phyloP scores from a whole-genome alignment of 495 filamentous ascomycete species.

The Penicillium manginii region DNA sequence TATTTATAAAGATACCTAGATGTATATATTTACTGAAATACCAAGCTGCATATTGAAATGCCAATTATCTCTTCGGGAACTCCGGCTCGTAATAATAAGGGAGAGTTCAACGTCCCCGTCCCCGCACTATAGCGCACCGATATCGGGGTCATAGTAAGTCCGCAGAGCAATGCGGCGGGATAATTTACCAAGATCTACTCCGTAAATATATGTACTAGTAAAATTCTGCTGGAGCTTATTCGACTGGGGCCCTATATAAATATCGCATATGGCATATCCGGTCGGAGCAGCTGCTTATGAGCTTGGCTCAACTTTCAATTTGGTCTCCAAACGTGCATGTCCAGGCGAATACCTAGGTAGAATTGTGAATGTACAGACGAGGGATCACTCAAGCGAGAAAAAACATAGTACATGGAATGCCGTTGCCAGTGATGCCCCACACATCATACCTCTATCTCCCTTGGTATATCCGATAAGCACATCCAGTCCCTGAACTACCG shows the following conservation, averaged over 20 bases:
- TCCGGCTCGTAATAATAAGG: neutral
- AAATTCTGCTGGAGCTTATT: no score
- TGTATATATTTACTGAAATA: neutral
- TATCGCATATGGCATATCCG: neutral
- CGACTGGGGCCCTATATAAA: neutral
- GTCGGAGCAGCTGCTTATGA: neutral
- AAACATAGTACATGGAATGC: neutral
- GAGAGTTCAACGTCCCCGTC: neutral
- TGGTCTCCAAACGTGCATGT: neutral
- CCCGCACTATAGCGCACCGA: neutral
- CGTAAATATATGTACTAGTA: no score
- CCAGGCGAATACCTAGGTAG: neutral
- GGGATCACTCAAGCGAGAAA: neutral
- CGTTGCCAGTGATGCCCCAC: constrained; percentile 8
- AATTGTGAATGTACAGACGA: neutral
- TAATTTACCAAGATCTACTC: no score
- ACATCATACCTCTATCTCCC: constrained; percentile 1
- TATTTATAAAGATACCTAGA: neutral
- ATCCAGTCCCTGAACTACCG: constrained; percentile 3
- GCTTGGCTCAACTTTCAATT: no score
- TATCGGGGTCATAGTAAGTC: neutral
- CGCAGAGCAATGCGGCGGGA: no score
- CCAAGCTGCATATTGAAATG: neutral
- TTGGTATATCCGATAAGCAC: neutral
- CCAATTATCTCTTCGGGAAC: neutral